These are phyloP conservation scores for Sugiyamaella neomexicana DNA, from an alignment of 1,139 yeast genomes.

Conservation along the genomic window DNA sequence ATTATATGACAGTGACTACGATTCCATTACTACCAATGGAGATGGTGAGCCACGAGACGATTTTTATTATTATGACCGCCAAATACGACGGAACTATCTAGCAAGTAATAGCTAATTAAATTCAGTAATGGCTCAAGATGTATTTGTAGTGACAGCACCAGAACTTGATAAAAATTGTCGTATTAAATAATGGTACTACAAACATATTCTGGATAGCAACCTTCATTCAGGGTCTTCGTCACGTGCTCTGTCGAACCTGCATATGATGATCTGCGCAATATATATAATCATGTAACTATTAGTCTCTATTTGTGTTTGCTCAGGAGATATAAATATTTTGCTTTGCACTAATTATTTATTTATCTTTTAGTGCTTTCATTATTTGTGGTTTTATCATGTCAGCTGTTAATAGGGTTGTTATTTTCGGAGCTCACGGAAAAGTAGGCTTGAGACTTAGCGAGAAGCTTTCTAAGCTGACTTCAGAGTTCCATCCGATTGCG, in stretches of 20 bases:
- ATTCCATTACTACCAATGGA: slow-evolving; percentile 18
- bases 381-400: slow-evolving; percentile 3
- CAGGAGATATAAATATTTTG: not conserved
- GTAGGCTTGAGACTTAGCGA: slow-evolving; percentile 50
- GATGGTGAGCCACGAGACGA: slow-evolving; percentile 24
- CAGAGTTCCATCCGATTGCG: slow-evolving; percentile 48
- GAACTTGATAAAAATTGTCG: too few relatives aligned
- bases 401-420: slow-evolving; percentile 40
- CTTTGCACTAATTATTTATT: not conserved
- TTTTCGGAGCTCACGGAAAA: slow-evolving; percentile 66
- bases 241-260: not conserved
- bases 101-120: not conserved
- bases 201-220: not conserved
- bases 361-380: not conserved
- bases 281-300: too few relatives aligned
- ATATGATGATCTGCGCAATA: not conserved
- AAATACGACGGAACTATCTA: slow-evolving; percentile 6
- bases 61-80: slow-evolving; percentile 27
- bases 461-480: slow-evolving; percentile 33
- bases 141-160: not conserved
- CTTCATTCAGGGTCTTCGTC: not conserved
- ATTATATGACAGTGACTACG: slow-evolving; percentile 26
- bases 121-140: too few relatives aligned
- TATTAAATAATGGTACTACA: too few relatives aligned
- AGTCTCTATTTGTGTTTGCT: not conserved